Conservation (phyloP, 192 early-diverging fungal genomes). For the Umbelopsis sp. region DNA sequence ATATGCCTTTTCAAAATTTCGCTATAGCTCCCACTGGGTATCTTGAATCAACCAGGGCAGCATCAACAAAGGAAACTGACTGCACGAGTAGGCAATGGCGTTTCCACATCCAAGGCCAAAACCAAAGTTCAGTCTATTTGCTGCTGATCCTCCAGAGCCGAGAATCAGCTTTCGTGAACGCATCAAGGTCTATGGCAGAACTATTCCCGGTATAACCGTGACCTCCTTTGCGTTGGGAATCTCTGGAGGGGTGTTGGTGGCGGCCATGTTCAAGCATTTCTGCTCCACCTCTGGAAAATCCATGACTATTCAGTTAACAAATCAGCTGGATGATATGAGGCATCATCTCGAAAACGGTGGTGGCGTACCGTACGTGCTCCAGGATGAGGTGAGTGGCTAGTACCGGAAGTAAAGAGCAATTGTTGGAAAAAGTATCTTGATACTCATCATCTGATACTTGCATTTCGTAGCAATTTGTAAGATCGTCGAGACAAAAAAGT, state of each 20-base stretch:
- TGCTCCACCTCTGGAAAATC: neutral
- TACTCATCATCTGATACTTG: neutral
- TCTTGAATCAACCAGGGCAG: too few species aligned
- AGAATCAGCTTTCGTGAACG: neutral
- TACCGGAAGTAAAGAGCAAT: neutral
- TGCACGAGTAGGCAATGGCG: neutral
- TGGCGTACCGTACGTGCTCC: neutral
- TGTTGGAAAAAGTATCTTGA: neutral
- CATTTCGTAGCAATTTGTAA: neutral
- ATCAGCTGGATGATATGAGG: conserved; percentile 5
- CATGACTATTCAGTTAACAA: neutral
- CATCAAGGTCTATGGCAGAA: neutral
- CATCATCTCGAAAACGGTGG: conserved; percentile 16
- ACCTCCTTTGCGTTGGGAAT: conserved; percentile 2
- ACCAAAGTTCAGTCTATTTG: conserved; percentile 8
- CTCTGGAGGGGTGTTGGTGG: neutral
- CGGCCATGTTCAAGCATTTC: conserved; percentile 8
- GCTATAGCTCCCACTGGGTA: too few species aligned
- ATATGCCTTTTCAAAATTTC: too few species aligned
- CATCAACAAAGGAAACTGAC: neutral
- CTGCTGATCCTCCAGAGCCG: neutral
- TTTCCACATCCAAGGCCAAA: conserved; percentile 4
- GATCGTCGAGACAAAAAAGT: neutral
- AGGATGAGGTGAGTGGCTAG: conserved; percentile 4
- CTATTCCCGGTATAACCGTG: neutral